Percentiles rank a stretch among this genome's conserved stretches.
Evolutionary conservation across 495 filamentous ascomycete species (phyloP).

Genomic region (Talaromyces borbonicus): DNA sequence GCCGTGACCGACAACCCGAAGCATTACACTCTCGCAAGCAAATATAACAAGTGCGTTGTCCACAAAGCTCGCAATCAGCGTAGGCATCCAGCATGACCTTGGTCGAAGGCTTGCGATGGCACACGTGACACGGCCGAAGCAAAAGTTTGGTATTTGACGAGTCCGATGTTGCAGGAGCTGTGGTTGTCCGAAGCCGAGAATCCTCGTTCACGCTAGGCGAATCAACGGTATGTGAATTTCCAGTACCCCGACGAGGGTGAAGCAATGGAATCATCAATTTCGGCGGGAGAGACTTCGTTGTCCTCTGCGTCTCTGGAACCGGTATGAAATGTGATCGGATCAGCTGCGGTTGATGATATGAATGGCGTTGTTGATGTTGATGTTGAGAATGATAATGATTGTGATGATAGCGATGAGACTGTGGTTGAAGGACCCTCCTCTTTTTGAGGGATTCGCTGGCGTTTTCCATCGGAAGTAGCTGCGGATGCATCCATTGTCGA

Average conservation of each 20-base stretch:
- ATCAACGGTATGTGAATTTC: background rate
- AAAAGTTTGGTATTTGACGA: slow-evolving; percentile 8
- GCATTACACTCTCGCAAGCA: slow-evolving; percentile 41
- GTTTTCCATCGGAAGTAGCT: background rate
- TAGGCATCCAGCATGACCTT: slow-evolving; percentile 38
- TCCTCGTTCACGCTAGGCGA: background rate
- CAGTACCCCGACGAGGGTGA: background rate
- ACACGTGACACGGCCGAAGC: slow-evolving; percentile 42
- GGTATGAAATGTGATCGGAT: background rate
- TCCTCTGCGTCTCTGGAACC: background rate
- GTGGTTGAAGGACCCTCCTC: slow-evolving; percentile 2
- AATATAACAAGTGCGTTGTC: slow-evolving; percentile 39
- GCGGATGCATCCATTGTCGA: slow-evolving; percentile 5
- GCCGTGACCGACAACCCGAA: slow-evolving; percentile 15
- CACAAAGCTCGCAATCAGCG: slow-evolving; percentile 41
- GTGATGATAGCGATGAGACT: background rate
- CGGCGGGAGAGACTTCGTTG: background rate
- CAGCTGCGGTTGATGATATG: background rate
- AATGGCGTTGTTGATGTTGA: background rate
- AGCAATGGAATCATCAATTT: background rate
- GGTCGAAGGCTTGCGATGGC: slow-evolving; percentile 37
- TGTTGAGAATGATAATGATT: background rate
- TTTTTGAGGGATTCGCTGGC: background rate
- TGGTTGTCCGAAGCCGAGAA: slow-evolving; percentile 1
- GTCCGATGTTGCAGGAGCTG: background rate